phyloP scores from a whole-genome alignment of 768 basidiomycete species.

The Xerocomellus chrysenteron region DNA sequence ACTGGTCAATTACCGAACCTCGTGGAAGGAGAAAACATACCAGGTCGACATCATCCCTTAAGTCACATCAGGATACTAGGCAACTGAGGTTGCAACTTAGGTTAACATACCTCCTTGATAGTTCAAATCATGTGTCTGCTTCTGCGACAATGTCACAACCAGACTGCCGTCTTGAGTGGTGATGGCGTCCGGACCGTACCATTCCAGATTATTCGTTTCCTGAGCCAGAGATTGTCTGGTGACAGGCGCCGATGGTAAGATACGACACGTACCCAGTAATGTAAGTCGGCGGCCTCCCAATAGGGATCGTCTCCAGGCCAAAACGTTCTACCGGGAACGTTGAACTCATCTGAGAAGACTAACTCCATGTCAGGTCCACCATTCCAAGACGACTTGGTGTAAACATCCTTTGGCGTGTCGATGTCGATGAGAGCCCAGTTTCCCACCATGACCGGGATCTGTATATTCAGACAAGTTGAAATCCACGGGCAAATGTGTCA shows the following conservation, averaged over 20 bases:
- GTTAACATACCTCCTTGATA: constrained; percentile 39
- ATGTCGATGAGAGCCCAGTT: constrained; percentile 58
- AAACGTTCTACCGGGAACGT: constrained; percentile 70
- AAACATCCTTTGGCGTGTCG: constrained; percentile 57
- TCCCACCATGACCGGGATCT: constrained; percentile 58
- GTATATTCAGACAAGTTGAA: background rate
- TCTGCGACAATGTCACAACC: constrained; percentile 49
- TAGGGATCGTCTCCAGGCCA: constrained; percentile 85
- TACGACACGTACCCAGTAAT: constrained; percentile 39
- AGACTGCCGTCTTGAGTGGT: constrained; percentile 53
- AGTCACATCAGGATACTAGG: constrained; percentile 34
- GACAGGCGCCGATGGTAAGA: constrained; percentile 27
- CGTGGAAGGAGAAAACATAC: constrained; percentile 14
- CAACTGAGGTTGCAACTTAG: constrained; percentile 13
- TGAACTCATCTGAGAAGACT: constrained; percentile 83
- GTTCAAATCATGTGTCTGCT: constrained; percentile 44
- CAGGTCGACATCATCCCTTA: constrained; percentile 50
- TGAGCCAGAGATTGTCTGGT: constrained; percentile 26
- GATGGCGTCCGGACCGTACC: constrained; percentile 52
- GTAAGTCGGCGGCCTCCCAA: constrained; percentile 60
- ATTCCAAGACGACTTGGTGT: constrained; percentile 51
- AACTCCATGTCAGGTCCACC: constrained; percentile 58
- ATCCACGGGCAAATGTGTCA: background rate
- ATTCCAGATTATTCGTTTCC: constrained; percentile 55
- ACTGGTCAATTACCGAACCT: constrained; percentile 5